phyloP scores from a whole-genome alignment of 2,329 filamentous ascomycete species.

The Aplosporella prunicola region DNA sequence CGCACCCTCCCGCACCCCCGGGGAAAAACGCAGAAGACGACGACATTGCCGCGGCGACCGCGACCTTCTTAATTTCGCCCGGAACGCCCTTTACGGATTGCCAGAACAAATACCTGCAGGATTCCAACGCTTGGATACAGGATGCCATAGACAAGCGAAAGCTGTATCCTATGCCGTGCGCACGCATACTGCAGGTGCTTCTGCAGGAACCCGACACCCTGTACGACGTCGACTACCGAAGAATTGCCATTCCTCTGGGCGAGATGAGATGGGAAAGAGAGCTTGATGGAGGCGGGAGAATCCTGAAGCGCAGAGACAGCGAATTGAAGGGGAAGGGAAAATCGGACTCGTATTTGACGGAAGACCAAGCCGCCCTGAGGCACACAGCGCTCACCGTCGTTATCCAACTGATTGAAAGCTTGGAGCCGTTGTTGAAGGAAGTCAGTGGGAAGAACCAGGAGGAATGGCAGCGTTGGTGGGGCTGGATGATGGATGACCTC shows the following conservation, averaged over 20 bases:
- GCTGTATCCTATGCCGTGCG: conserved; percentile 67
- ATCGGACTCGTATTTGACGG: conserved; percentile 46
- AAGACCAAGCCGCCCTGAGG: conserved; percentile 63
- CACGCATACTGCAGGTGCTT: conserved; percentile 63
- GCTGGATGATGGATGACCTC: conserved; percentile 76
- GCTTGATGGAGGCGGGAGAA: conserved; percentile 27
- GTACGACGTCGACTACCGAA: conserved; percentile 58
- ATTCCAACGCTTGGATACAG: conserved; percentile 75
- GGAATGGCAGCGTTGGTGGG: conserved; percentile 86
- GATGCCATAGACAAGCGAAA: conserved; percentile 64
- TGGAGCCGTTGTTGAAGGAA: conserved; percentile 75
- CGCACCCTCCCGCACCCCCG: conserved; percentile 57
- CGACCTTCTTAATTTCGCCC: conserved; percentile 72
- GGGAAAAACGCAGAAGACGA: conserved; percentile 52
- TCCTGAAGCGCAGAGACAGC: conserved; percentile 47
- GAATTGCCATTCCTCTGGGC: conserved; percentile 77
- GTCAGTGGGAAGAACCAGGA: conserved; percentile 78
- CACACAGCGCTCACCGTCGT: conserved; percentile 73
- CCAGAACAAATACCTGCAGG: conserved; percentile 70
- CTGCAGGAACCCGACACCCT: conserved; percentile 71
- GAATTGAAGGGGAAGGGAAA: conserved; percentile 32
- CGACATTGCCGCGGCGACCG: conserved; percentile 56
- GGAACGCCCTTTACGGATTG: conserved; percentile 74
- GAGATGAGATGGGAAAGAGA: conserved; percentile 84
- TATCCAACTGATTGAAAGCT: conserved; percentile 71